Evolutionary conservation across 2,329 filamentous ascomycete genomes (phyloP).

Genomic region (Fusarium sp.): DNA sequence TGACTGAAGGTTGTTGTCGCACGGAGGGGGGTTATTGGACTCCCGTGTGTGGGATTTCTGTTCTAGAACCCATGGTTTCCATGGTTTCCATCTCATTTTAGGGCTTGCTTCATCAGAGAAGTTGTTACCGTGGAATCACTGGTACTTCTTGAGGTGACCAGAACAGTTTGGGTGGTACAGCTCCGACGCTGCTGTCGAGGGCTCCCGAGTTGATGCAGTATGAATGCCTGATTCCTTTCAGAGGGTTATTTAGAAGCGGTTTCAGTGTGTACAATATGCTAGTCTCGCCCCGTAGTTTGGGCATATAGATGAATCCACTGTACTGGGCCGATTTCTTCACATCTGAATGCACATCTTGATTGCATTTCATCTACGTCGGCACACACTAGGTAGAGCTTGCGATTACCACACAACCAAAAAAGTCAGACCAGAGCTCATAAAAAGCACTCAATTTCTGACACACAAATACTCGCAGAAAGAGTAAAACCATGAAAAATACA

Average conservation of each 20-base stretch:
- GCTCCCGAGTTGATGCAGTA: not conserved
- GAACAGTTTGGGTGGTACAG: not conserved
- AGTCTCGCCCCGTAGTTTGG: not conserved
- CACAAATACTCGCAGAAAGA: not conserved
- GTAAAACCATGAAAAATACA: not conserved
- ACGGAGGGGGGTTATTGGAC: not conserved
- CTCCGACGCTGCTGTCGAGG: not conserved
- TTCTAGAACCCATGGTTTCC: not conserved
- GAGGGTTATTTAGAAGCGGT: not conserved
- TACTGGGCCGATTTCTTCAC: not conserved
- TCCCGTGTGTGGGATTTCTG: not conserved
- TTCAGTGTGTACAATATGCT: not conserved
- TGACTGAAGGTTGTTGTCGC: not conserved
- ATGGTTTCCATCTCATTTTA: not conserved
- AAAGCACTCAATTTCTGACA: not conserved
- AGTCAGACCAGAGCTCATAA: not conserved
- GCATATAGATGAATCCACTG: too few relatives aligned
- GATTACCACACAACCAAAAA: too few relatives aligned
- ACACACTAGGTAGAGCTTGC: not conserved
- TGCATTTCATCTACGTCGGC: not conserved
- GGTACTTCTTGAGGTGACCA: not conserved
- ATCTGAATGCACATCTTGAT: too few relatives aligned
- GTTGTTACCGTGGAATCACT: not conserved
- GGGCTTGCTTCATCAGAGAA: not conserved
- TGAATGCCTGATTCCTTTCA: not conserved